Conservation (phyloP, 345 rosid genomes). For the Bruguiera gymnorhiza region DNA sequence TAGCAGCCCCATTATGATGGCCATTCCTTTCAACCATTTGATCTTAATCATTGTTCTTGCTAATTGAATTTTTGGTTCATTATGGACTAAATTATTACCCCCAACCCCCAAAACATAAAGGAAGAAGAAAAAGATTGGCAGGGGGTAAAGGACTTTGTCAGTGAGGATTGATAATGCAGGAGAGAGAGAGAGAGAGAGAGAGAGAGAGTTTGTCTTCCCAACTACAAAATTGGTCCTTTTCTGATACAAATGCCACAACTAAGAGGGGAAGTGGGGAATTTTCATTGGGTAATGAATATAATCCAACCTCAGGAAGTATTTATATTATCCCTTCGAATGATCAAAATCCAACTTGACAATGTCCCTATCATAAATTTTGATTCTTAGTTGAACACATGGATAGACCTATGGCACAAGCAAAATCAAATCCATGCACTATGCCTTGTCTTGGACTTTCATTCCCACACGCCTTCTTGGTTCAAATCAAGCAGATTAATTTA, state of each 20-base stretch:
- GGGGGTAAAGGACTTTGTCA: conserved; percentile 2
- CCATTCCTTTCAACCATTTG: conserved; percentile 23
- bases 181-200: conserved; percentile 3
- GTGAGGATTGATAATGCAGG: conserved; percentile 14
- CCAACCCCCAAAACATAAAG: conserved; percentile 1
- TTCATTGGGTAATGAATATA: conserved; percentile 31
- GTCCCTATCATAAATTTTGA: conserved; percentile 20
- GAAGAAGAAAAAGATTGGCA: conserved; percentile 14
- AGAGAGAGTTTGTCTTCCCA: conserved; percentile 2
- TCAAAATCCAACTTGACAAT: conserved; percentile 27
- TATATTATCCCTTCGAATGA: conserved; percentile 8
- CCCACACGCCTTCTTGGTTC: conserved; percentile 33
- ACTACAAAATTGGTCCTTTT: neutral
- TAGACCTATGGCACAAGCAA: conserved; percentile 7
- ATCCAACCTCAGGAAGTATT: conserved; percentile 19
- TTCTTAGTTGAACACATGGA: conserved; percentile 18
- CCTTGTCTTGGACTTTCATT: conserved; percentile 12
- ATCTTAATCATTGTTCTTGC: conserved; percentile 34
- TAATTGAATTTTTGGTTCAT: conserved; percentile 18
- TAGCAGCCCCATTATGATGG: conserved; percentile 34
- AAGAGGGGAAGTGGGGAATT: conserved; percentile 28
- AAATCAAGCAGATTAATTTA: conserved; percentile 26
- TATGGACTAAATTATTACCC: conserved; percentile 25
- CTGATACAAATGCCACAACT: conserved; percentile 16
- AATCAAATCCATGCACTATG: conserved; percentile 17